A percentile compares a stretch with the other conserved stretches of the same genome.
Conservation (phyloP, 2,329 filamentous ascomycete species). For the Allantophomopsis lycopodina region DNA sequence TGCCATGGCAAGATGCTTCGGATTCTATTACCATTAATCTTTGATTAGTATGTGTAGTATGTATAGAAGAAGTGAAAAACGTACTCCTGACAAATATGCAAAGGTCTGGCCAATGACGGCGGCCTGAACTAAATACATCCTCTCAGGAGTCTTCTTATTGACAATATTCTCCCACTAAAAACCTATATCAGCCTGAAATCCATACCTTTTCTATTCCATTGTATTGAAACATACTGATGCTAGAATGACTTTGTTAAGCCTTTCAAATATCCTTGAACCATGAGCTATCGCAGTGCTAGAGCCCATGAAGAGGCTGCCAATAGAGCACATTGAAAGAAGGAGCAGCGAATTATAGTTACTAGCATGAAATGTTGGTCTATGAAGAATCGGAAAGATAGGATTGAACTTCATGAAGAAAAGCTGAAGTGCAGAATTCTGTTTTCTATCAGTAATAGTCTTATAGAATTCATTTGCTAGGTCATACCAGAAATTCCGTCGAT, state of each 20-base stretch:
- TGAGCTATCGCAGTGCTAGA: neutral
- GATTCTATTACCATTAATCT: neutral
- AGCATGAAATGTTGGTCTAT: neutral
- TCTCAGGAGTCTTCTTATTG: neutral
- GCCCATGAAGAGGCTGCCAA: constrained; percentile 1
- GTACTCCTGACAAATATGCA: neutral
- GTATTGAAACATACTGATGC: neutral
- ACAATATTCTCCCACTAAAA: constrained; percentile 1
- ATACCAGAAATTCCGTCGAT: constrained; percentile 1
- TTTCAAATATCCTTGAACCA: constrained; percentile 1
- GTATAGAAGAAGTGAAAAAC: neutral
- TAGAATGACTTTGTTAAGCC: neutral
- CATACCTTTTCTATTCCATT: neutral
- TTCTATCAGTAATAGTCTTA: neutral
- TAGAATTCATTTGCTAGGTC: neutral
- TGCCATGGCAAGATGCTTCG: neutral
- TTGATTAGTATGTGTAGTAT: neutral
- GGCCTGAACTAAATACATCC: neutral
- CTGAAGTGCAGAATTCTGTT: neutral
- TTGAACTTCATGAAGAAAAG: neutral
- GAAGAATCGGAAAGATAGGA: constrained; percentile 1
- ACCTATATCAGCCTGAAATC: neutral
- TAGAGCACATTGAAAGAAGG: neutral
- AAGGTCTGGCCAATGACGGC: constrained; percentile 1
- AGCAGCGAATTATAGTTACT: neutral